Base-by-base conservation (phyloP, 2,329 filamentous ascomycete genomes). In the Talaromyces sp. region DNA sequence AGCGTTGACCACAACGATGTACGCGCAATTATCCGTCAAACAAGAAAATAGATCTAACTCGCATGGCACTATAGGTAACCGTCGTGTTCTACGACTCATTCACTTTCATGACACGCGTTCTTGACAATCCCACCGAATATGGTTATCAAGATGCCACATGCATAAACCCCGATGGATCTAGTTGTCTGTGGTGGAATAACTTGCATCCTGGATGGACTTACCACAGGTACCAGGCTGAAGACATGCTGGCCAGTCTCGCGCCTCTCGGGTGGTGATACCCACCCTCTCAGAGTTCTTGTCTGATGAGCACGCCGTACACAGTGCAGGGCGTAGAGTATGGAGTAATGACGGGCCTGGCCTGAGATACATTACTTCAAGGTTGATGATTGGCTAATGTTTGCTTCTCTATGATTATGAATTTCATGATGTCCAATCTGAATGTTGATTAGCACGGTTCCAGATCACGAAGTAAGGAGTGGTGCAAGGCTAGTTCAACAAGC, bases 151-250 rank as follows among this genome's bases (percentile, higher is more conserved):
- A 65, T 58, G 58, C 60, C 12, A 63, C 25, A 2, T 66, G 64
- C 35, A 60, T 63, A 8, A 57, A 63, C 23, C 12, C 12, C 18
- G 62, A 63, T 60, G 64, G 64, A 35, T 58, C 39, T 0, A 64
- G 33, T 21, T 66, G 64, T 57, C 8, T 66, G 8, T 66, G 64
- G 64, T 65, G 60, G 60, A 62, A 66, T 59, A 60, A 58, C 8
- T 62, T 64, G 33, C 64, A 66, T 60, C 64, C 64, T 16, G 61
- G 63, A 3, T 63, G 60, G 48, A 40, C 16, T 7, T 64, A 64
- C 40, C 64, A 66, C 35, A 60, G 35, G 39, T 37, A 48, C 6
- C 55, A 63, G 42, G 66, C 58, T 44, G 44, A 57, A 5, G 57
- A 63, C 44, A 61, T 63, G 61, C 25, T 63, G 44, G 52, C 61